Percentiles rank a stretch among this genome's conserved stretches.
phyloP scores from a whole-genome alignment of 495 filamentous ascomycete species.

The Tuber umbilicatum region DNA sequence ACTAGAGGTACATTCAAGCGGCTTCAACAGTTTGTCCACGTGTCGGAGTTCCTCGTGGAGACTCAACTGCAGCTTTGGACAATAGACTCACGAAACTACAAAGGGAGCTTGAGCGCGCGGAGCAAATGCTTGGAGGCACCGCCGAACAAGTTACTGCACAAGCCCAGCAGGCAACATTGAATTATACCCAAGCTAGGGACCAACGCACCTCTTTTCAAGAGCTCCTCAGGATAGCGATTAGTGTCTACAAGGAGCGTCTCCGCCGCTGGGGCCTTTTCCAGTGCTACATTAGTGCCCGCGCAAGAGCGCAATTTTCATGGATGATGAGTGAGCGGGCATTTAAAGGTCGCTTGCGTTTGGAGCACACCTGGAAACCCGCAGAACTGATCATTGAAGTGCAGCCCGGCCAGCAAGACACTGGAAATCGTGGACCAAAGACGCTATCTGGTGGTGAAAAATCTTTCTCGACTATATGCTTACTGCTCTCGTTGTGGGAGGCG shows the following conservation, averaged over 20 bases:
- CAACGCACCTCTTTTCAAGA: constrained; percentile 50
- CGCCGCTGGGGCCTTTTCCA: constrained; percentile 76
- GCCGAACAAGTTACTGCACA: constrained; percentile 58
- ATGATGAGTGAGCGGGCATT: constrained; percentile 83
- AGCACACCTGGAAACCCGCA: constrained; percentile 65
- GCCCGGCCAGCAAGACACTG: constrained; percentile 60
- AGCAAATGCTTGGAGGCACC: constrained; percentile 57
- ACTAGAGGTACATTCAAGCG: constrained; percentile 50
- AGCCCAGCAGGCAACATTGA: constrained; percentile 45
- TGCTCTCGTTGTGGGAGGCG: constrained; percentile 91
- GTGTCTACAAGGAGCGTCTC: constrained; percentile 53
- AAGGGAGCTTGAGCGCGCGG: constrained; percentile 51
- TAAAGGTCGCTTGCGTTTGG: constrained; percentile 68
- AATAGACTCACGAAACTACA: constrained; percentile 56
- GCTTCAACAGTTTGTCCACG: constrained; percentile 56
- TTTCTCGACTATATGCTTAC: constrained; percentile 89
- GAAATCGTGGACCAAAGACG: constrained; percentile 76
- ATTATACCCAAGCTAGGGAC: constrained; percentile 44
- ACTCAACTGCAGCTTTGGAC: constrained; percentile 58
- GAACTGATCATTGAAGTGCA: constrained; percentile 75
- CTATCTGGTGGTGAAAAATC: constrained; percentile 95
- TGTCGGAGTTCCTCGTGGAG: constrained; percentile 60
- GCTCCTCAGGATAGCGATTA: constrained; percentile 46
- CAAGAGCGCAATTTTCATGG: constrained; percentile 77
- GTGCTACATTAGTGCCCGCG: constrained; percentile 70